Base-by-base conservation (phyloP, 177 flowering plant genomes). In the Vitis hybrid region DNA sequence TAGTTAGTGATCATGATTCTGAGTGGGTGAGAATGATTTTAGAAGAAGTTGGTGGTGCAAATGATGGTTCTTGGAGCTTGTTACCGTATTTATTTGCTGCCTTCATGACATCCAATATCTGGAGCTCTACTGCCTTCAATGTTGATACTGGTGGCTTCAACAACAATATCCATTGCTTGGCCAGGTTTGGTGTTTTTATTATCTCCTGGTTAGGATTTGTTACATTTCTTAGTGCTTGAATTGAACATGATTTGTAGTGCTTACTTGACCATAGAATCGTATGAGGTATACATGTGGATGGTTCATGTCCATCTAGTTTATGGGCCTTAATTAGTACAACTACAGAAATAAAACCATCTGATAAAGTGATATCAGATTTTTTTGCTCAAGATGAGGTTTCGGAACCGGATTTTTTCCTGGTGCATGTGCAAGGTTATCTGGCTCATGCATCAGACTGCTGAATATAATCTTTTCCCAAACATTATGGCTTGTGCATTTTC, bases 141-240 rank as follows among this genome's bases (percentile, higher is more conserved):
- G 85, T 90, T 64, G 91, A 93, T 34, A 87, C 90, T 0, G 98
- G 98, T 6, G 98, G 96, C 62, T 94, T 94, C 84, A 93, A 81
- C 82, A 94, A 90, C 82, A 94, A 94, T 61, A 84, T 93, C 65
- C 90, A 95, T 77, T 93, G 98, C 80, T 76, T 95, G 81, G 97
- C 92, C 51, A 88, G 97, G 99, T 93, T 32, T 4, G 69, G 48
- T 62, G 39, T 14, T 63, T 72, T 62, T 18, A 54, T 59, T 13
- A 59, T 32, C n/a, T 32, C 58, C 15, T 54, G 23, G 13, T 50
- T 45, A 5, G 30, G 17, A 11, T 14, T 50, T 64, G 14, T 30
- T 13, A 11, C 50, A 23, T 50, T 64, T 11, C 51, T 64, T 4
- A 19, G 17, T 63, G 8, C 65, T 14, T 45, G 51, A 48, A 48